phyloP scores from a whole-genome alignment of 2,329 filamentous ascomycete genomes.

The Fusarium sp. region DNA sequence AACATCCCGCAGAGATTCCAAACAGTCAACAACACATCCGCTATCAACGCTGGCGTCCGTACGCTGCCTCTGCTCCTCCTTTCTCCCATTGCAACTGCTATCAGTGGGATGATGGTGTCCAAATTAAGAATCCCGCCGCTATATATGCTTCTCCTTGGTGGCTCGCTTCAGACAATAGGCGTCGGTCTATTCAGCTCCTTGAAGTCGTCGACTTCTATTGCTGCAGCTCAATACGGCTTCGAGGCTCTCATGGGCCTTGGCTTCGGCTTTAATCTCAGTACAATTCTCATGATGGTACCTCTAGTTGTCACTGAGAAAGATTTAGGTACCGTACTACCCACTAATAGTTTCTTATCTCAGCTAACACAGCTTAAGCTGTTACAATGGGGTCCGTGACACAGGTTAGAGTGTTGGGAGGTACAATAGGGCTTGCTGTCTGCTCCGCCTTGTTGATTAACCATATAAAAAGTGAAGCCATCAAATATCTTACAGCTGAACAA shows the following conservation, averaged over 20 bases:
- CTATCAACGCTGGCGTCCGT: conserved; percentile 16
- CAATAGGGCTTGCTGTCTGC: conserved; percentile 29
- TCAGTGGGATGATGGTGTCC: conserved; percentile 20
- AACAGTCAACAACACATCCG: conserved; percentile 18
- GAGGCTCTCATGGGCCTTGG: conserved; percentile 31
- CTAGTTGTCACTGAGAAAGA: conserved; percentile 17
- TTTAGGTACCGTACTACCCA: conserved; percentile 11
- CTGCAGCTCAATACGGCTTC: conserved; percentile 18
- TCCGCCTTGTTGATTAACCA: conserved; percentile 3
- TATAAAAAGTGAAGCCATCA: conserved; percentile 5
- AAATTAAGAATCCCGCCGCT: conserved; percentile 24
- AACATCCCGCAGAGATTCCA: conserved; percentile 33
- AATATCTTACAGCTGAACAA: conserved; percentile 1
- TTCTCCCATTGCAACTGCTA: conserved; percentile 22
- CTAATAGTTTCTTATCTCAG: not conserved
- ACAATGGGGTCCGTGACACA: conserved; percentile 33
- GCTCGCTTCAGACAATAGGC: conserved; percentile 20
- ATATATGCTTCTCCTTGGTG: conserved; percentile 21
- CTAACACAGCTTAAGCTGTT: conserved; percentile 7
- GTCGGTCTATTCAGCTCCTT: conserved; percentile 29
- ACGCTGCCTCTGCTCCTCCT: conserved; percentile 24
- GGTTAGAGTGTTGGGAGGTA: conserved; percentile 29
- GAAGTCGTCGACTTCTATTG: not conserved
- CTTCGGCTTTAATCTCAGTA: conserved; percentile 27
- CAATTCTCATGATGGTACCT: conserved; percentile 25